Evolutionary conservation across 2,329 filamentous ascomycete species (phyloP).

Genomic region (Colletotrichum sp.): DNA sequence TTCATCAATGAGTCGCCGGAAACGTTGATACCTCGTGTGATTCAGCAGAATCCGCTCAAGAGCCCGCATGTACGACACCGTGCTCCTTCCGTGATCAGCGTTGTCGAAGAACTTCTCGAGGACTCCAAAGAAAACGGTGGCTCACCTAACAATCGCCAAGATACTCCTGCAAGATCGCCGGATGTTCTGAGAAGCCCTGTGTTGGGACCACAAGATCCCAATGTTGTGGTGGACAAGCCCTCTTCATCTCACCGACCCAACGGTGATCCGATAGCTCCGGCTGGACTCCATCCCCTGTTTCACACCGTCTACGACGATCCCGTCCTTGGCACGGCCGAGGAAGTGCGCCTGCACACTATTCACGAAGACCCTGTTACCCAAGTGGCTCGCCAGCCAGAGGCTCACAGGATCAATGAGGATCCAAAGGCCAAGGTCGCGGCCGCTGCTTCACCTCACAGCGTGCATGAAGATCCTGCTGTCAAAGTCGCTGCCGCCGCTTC

Average conservation of each 20-base stretch:
- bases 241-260: constrained; percentile 1
- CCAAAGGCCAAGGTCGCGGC: background rate
- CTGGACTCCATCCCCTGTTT: background rate
- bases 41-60: background rate
- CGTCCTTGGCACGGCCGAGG: background rate
- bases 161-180: constrained; percentile 10
- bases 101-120: background rate
- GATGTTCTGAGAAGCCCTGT: background rate
- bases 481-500: background rate
- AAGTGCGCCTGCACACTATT: background rate
- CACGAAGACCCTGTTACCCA: background rate
- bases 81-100: background rate
- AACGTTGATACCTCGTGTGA: background rate
- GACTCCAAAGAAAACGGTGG: background rate
- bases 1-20: background rate
- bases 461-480: background rate
- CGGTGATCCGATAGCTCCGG: background rate
- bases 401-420: constrained; percentile 2
- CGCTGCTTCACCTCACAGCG: background rate
- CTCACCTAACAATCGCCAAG: background rate
- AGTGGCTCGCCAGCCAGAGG: background rate
- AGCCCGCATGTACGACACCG: background rate
- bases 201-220: background rate
- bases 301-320: constrained; percentile 6
- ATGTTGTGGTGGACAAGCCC: background rate